A percentile compares a stretch with the other conserved stretches of the same genome.
These are phyloP conservation scores for Striga asiatica DNA, from an alignment of 257 asterid species.

Conservation along the genomic window DNA sequence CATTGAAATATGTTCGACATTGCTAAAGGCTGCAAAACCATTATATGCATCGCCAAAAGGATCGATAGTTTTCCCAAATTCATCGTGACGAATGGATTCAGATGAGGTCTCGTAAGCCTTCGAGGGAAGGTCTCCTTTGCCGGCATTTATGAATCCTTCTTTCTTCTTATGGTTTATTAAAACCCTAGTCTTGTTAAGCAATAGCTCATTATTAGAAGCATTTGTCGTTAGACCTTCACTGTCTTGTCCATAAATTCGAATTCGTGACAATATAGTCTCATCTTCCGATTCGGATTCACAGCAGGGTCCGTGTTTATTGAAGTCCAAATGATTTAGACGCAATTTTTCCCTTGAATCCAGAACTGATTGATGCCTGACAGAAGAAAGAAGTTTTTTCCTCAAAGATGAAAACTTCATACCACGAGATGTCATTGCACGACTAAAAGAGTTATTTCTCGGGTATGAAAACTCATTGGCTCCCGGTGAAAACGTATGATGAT, in stretches of 20 bases:
- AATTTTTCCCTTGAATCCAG: conserved; percentile 23
- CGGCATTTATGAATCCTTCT: too few species aligned
- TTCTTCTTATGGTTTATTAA: too few species aligned
- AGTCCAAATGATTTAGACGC: conserved; percentile 25
- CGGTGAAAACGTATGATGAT: conserved; percentile 18
- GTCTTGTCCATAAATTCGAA: too few species aligned
- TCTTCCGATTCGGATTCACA: conserved; percentile 29
- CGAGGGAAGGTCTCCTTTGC: too few species aligned
- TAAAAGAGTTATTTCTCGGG: conserved; percentile 21
- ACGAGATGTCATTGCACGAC: conserved; percentile 26
- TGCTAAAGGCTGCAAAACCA: conserved; percentile 29
- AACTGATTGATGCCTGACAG: conserved; percentile 27
- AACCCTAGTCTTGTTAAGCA: too few species aligned
- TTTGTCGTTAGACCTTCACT: too few species aligned
- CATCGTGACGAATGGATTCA: too few species aligned
- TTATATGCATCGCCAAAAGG: too few species aligned
- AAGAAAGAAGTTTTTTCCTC: conserved; percentile 34
- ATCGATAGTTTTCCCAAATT: too few species aligned
- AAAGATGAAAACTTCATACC: conserved; percentile 40
- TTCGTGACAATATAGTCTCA: too few species aligned
- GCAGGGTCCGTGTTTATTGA: conserved; percentile 26
- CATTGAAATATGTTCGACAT: conserved; percentile 18
- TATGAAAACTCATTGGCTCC: conserved; percentile 26
- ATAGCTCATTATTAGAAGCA: too few species aligned
- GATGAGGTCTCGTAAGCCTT: too few species aligned